A percentile compares a stretch with the other conserved stretches of the same genome.
Evolutionary conservation across 225 moss, liverwort and hornwort genomes (phyloP).

Genomic region (Neckera pumila): DNA sequence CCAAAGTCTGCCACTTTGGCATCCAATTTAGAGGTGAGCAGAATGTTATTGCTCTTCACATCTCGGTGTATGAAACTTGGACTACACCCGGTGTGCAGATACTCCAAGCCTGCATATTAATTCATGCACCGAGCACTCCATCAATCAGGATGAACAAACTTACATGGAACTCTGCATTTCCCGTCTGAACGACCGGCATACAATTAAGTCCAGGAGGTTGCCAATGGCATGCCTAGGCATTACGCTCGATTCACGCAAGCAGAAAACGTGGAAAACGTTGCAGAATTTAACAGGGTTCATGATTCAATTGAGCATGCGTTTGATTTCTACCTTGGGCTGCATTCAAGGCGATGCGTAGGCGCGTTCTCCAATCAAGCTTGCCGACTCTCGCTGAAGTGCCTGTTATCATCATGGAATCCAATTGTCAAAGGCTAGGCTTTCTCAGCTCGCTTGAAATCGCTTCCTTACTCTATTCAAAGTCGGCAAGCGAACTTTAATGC

Average conservation of each 20-base stretch:
- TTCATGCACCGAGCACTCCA: neutral
- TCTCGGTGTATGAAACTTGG: conserved; percentile 52
- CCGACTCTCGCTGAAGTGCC: neutral
- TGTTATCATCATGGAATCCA: neutral
- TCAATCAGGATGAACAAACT: neutral
- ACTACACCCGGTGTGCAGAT: conserved; percentile 36
- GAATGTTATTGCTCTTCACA: conserved; percentile 49
- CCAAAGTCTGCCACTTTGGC: conserved; percentile 55
- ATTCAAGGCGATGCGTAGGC: conserved; percentile 38
- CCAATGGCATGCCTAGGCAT: too few relatives aligned
- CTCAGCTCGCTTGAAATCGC: neutral
- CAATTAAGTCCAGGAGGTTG: neutral
- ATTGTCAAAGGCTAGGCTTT: neutral
- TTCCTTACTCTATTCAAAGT: accelerated
- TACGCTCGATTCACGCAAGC: neutral
- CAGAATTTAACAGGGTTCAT: neutral
- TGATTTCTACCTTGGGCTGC: conserved; percentile 50
- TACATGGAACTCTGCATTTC: neutral
- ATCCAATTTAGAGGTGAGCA: conserved; percentile 8
- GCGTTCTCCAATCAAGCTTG: conserved; percentile 27
- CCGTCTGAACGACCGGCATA: neutral
- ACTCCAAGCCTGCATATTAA: conserved; percentile 27
- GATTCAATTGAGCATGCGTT: neutral
- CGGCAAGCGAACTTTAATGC: neutral
- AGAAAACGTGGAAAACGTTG: neutral